Evolutionary conservation across 768 basidiomycete genomes (phyloP).

Genomic region (Pleurotus citrinopileatus): DNA sequence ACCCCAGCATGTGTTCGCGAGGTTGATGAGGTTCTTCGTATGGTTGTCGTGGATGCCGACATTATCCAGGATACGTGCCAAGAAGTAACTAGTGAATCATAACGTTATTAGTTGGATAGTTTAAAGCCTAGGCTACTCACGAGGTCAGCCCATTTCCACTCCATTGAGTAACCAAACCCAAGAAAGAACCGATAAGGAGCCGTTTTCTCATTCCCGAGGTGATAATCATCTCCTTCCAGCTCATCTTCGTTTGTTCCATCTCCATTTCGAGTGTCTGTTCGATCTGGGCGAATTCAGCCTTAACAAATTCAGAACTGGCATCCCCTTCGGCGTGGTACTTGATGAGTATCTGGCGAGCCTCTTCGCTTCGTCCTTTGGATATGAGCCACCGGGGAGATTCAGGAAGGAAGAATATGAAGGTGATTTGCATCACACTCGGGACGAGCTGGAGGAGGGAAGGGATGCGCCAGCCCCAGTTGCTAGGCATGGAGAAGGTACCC

Average conservation of each 20-base stretch:
- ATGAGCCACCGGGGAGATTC: slow-evolving; percentile 69
- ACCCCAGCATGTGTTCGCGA: slow-evolving; percentile 52
- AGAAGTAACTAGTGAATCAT: slow-evolving; percentile 38
- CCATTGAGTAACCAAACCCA: slow-evolving; percentile 62
- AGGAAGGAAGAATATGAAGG: slow-evolving; percentile 55
- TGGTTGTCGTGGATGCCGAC: slow-evolving; percentile 48
- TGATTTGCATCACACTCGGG: slow-evolving; percentile 51
- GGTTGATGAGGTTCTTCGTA: slow-evolving; percentile 55
- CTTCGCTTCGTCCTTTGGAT: slow-evolving; percentile 48
- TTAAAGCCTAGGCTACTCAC: slow-evolving; percentile 23
- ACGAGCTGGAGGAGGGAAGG: slow-evolving; percentile 58
- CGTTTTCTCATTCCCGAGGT: slow-evolving; percentile 52
- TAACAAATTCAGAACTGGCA: slow-evolving; percentile 48
- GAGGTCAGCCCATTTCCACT: slow-evolving; percentile 60
- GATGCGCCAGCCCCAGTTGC: slow-evolving; percentile 69
- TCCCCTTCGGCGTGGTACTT: slow-evolving; percentile 66
- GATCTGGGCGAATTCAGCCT: slow-evolving; percentile 57
- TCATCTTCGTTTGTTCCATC: slow-evolving; percentile 40
- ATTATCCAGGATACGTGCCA: slow-evolving; percentile 52
- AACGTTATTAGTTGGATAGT: background rate
- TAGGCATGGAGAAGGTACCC: slow-evolving; percentile 57
- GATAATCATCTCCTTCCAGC: slow-evolving; percentile 43
- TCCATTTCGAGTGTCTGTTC: slow-evolving; percentile 53
- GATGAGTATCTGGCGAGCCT: slow-evolving; percentile 44
- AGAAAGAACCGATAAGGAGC: slow-evolving; percentile 43